These are phyloP conservation scores for Austroboletus novae-zelandiae DNA, from an alignment of 1,284 basidiomycete species.

Conservation along the genomic window DNA sequence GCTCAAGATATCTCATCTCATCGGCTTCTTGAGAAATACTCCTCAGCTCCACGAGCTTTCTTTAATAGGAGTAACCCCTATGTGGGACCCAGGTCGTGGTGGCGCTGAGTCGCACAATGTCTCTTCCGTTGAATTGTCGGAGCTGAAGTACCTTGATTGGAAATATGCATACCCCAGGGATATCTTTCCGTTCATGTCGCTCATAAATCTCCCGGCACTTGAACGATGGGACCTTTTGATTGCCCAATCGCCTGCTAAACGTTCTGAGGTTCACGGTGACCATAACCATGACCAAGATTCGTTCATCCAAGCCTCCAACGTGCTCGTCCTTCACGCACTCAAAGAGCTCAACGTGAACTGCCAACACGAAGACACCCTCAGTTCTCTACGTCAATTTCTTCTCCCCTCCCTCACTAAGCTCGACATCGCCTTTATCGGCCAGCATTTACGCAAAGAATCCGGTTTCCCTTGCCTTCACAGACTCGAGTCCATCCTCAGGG, in stretches of 20 bases:
- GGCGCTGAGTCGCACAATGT: slow-evolving; percentile 7
- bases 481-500: slow-evolving; percentile 41
- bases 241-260: slow-evolving; percentile 30
- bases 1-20: slow-evolving; percentile 38
- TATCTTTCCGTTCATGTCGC: slow-evolving; percentile 32
- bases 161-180: slow-evolving; percentile 31
- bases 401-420: slow-evolving; percentile 44
- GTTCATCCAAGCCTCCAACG: slow-evolving; percentile 20
- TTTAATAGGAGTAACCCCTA: slow-evolving; percentile 40
- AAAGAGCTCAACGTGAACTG: slow-evolving; percentile 43
- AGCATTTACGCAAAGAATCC: slow-evolving; percentile 20
- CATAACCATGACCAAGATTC: slow-evolving; percentile 28
- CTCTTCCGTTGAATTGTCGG: slow-evolving; percentile 26
- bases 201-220: slow-evolving; percentile 26
- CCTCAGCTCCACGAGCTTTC: slow-evolving; percentile 41
- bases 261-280: slow-evolving; percentile 33
- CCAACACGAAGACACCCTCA: slow-evolving; percentile 38
- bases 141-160: slow-evolving; percentile 28
- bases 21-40: slow-evolving; percentile 36
- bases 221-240: slow-evolving; percentile 33
- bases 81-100: slow-evolving; percentile 33
- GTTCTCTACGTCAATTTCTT: slow-evolving; percentile 39
- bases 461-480: slow-evolving; percentile 29
- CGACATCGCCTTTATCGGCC: slow-evolving; percentile 38
- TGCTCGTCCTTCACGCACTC: slow-evolving; percentile 32